phyloP scores from a whole-genome alignment of 2,329 filamentous ascomycete genomes.

The Aspergillus ochraceus region DNA sequence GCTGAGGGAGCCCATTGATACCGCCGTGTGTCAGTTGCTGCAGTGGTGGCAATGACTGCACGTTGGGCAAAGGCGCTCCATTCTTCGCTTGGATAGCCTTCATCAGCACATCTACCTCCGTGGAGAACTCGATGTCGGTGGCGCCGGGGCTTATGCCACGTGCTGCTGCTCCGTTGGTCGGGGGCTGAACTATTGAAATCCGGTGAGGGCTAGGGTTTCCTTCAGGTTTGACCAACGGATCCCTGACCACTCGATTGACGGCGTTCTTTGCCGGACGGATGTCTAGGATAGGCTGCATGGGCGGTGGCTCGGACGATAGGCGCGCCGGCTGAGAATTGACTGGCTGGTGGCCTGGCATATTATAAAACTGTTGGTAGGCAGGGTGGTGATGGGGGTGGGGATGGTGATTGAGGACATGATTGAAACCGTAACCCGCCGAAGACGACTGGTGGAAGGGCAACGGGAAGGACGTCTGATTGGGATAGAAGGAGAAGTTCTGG shows the following conservation, averaged over 20 bases:
- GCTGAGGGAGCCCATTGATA: conserved; percentile 20
- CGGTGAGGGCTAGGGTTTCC: conserved; percentile 5
- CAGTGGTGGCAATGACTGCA: conserved; percentile 36
- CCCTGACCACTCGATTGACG: conserved; percentile 29
- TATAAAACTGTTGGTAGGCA: conserved; percentile 36
- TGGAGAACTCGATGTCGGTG: conserved; percentile 66
- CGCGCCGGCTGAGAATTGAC: conserved; percentile 28
- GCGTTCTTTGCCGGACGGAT: conserved; percentile 40
- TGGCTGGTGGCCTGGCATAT: conserved; percentile 30
- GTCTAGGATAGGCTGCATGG: conserved; percentile 37
- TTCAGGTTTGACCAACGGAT: conserved; percentile 16
- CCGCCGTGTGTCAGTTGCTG: conserved; percentile 34
- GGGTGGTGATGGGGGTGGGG: conserved; percentile 26
- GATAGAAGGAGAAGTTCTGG: conserved; percentile 39
- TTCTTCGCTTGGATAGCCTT: conserved; percentile 76
- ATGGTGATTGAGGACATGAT: conserved; percentile 33
- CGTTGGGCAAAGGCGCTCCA: conserved; percentile 20
- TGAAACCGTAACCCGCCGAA: conserved; percentile 31
- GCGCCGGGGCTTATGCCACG: conserved; percentile 47
- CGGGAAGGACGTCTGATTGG: conserved; percentile 38
- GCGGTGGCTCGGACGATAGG: conserved; percentile 29
- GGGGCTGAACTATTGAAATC: conserved; percentile 4
- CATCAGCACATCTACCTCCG: conserved; percentile 84
- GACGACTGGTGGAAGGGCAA: conserved; percentile 37
- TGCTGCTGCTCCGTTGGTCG: conserved; percentile 9